A percentile compares a stretch with the other conserved stretches of the same genome.
Conservation (phyloP, 1,284 basidiomycete species). For the Takashimella tepidaria region DNA sequence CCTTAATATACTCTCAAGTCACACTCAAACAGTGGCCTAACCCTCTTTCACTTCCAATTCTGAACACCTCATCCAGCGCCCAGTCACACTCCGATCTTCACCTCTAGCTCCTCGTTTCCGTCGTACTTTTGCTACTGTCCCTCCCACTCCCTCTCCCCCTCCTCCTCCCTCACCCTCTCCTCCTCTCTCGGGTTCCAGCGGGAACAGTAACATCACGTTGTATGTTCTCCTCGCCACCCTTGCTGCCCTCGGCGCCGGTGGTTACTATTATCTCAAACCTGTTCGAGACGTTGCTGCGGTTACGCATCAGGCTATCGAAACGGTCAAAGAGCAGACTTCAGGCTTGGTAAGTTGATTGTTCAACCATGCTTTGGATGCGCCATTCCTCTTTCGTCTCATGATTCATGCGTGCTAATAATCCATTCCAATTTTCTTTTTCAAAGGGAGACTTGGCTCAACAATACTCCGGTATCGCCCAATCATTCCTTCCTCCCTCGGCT, state of each 20-base stretch:
- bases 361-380: too few relatives aligned
- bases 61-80: background rate
- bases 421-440: too few relatives aligned
- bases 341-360: constrained; percentile 22
- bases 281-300: constrained; percentile 37
- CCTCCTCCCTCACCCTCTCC: constrained; percentile 1
- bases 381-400: too few relatives aligned
- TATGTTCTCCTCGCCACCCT: constrained; percentile 38
- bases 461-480: constrained; percentile 25
- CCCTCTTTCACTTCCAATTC: background rate
- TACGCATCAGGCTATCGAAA: constrained; percentile 22
- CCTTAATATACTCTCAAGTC: background rate
- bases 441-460: constrained; percentile 10
- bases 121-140: constrained; percentile 1
- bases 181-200: constrained; percentile 4
- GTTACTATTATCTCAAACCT: constrained; percentile 43
- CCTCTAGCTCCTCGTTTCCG: background rate
- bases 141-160: background rate
- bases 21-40: background rate
- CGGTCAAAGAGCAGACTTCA: constrained; percentile 21
- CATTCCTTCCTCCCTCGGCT: constrained; percentile 30
- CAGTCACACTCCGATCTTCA: constrained; percentile 7
- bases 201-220: constrained; percentile 14
- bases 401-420: too few relatives aligned
- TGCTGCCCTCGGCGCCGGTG: constrained; percentile 31